phyloP scores from a whole-genome alignment of 331 rosid species.

The Rhamnella rubrinervis region DNA sequence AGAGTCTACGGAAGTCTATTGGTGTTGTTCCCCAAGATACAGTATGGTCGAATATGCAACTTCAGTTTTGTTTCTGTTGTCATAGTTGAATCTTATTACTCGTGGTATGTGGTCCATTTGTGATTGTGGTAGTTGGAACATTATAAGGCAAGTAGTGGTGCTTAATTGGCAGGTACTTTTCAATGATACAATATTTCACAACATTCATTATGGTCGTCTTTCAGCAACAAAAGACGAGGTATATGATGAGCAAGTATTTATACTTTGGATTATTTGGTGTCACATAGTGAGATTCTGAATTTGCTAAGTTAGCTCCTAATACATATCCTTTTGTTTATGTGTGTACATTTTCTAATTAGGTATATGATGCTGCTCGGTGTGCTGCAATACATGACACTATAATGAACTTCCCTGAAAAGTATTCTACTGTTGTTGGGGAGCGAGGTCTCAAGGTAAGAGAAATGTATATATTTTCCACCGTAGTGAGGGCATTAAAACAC shows the following conservation, averaged over 20 bases:
- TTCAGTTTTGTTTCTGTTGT: slow-evolving; percentile 1
- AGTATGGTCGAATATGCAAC: slow-evolving; percentile 43
- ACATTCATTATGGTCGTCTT: slow-evolving; percentile 86
- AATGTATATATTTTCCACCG: slow-evolving; percentile 6
- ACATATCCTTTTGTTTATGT: slow-evolving; percentile 22
- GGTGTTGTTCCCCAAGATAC: slow-evolving; percentile 99
- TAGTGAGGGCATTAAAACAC: background rate
- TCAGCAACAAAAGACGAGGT: slow-evolving; percentile 92
- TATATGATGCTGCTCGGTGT: slow-evolving; percentile 81
- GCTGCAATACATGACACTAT: slow-evolving; percentile 96
- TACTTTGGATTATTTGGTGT: slow-evolving; percentile 19
- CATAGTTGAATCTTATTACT: background rate
- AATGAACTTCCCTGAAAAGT: slow-evolving; percentile 79
- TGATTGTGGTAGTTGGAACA: slow-evolving; percentile 27
- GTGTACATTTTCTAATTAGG: slow-evolving; percentile 37
- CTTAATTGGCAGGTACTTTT: slow-evolving; percentile 74
- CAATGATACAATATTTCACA: slow-evolving; percentile 90
- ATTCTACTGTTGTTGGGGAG: slow-evolving; percentile 89
- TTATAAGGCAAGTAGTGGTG: slow-evolving; percentile 21
- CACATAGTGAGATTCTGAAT: slow-evolving; percentile 17
- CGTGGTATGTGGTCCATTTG: slow-evolving; percentile 8
- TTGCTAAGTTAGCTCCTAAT: slow-evolving; percentile 13
- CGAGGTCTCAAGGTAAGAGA: slow-evolving; percentile 92
- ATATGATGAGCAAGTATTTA: slow-evolving; percentile 23
- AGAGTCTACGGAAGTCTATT: slow-evolving; percentile 78